A percentile compares a stretch with the other conserved stretches of the same genome.
phyloP scores from a whole-genome alignment of 164 flowering plant species.

The Piper longum region DNA sequence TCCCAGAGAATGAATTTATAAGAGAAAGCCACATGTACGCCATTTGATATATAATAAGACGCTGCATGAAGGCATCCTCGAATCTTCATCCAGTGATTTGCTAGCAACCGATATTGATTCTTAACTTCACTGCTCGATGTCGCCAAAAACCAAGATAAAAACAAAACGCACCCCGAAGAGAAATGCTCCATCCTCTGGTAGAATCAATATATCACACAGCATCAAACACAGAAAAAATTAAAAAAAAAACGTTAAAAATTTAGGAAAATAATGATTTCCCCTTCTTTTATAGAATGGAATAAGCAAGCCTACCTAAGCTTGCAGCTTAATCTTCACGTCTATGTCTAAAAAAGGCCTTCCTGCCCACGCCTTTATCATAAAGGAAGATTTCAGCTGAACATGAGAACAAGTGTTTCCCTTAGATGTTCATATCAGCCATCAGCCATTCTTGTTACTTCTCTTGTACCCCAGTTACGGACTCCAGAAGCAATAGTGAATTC shows the following conservation, averaged over 20 bases:
- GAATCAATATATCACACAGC: constrained; percentile 45
- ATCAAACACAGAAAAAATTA: constrained; percentile 27
- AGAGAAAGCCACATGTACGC: constrained; percentile 27
- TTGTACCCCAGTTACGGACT: not conserved
- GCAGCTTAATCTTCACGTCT: constrained; percentile 9
- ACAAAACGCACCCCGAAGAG: constrained; percentile 14
- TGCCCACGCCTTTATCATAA: not conserved
- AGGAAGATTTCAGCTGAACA: not conserved
- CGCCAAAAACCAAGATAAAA: constrained; percentile 22
- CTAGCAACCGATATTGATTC: too few relatives aligned
- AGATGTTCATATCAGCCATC: not conserved
- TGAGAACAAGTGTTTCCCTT: not conserved
- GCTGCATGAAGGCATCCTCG: constrained; percentile 30
- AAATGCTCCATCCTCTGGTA: constrained; percentile 40
- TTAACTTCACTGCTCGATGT: constrained; percentile 29
- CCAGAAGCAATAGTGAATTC: not conserved
- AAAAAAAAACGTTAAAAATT: constrained; percentile 6
- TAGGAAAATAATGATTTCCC: constrained; percentile 7
- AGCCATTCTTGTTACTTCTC: not conserved
- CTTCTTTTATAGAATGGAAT: constrained; percentile 10
- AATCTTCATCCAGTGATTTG: constrained; percentile 31
- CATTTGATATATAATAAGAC: constrained; percentile 19
- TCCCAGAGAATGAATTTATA: constrained; percentile 27
- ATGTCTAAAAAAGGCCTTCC: constrained; percentile 1
- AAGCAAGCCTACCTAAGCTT: constrained; percentile 32